Base-by-base conservation (phyloP, 1,284 basidiomycete genomes). In the Pascua guehoae region DNA sequence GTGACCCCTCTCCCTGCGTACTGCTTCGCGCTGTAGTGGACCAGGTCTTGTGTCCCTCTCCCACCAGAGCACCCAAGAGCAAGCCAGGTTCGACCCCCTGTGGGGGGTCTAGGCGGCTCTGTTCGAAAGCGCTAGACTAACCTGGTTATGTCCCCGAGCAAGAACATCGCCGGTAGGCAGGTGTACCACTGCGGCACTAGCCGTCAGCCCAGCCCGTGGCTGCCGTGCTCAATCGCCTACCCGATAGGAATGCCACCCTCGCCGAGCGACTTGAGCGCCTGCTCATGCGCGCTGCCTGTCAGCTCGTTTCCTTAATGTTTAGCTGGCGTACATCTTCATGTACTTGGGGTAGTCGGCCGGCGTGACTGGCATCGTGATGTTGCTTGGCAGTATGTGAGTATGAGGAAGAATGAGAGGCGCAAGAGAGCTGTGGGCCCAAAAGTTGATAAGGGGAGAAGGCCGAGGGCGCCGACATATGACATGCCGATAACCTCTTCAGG, bases 211-310 rank as follows among this genome's bases (percentile, higher is more conserved):
- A 18, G 24, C 39, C 50, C 43, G 11, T 51, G 42, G 15, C 44
- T 1, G 12, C 17, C 43, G 39, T 32, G 24, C 15, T 11, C n/a
- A n/a, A n/a, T n/a, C n/a, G 10, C 63, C 51, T 39, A 66, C 66
- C 69, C 70, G 56, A 72, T 72, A 2, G 70, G 70, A n/a, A 72
- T 66, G n/a, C 70, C 70, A 18, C 70, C 70, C 46, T 67, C 66
- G 1, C 45, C 37, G 9, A 63, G 55, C 12, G 57, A 58, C 55
- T 69, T 68, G 39, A 57, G 54, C 11, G 69, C 69, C 56, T 69
- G 65, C 24, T 62, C 62, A 41, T 68, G 53, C 7, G 70, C 70
- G 15, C 66, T 69, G 51, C 15, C 5, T 32, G 54, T 53, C 36
- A 52, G 46, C 38, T 18, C 2, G 14, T 44, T 1, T 17, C 15